phyloP scores from a whole-genome alignment of 441 rosid species.

The Adansonia rubrostipa region DNA sequence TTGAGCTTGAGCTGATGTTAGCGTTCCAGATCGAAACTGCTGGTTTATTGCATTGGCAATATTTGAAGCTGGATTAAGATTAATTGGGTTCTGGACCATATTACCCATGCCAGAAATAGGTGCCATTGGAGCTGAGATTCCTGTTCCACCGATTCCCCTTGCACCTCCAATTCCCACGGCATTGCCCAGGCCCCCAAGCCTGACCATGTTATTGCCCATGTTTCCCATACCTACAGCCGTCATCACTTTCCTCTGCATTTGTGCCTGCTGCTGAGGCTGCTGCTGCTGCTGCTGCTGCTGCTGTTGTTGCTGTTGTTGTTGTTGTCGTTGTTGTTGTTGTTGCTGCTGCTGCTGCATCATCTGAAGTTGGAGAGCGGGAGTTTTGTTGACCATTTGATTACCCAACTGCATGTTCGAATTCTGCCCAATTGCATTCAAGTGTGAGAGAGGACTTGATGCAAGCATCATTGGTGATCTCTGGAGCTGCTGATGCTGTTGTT shows the following conservation, averaged over 20 bases:
- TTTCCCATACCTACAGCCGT: constrained; percentile 74
- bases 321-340: constrained; percentile 28
- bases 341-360: constrained; percentile 54
- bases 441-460: constrained; percentile 64
- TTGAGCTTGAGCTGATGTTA: constrained; percentile 34
- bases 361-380: constrained; percentile 73
- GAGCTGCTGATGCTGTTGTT: constrained; percentile 77
- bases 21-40: constrained; percentile 60
- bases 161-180: constrained; percentile 69
- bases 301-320: constrained; percentile 39
- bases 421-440: constrained; percentile 66
- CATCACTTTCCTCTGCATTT: constrained; percentile 70
- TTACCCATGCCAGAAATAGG: constrained; percentile 62
- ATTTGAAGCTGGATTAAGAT: constrained; percentile 58
- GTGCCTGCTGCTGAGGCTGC: constrained; percentile 41
- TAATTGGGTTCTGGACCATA: constrained; percentile 69
- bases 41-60: constrained; percentile 60
- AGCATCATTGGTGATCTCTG: constrained; percentile 76
- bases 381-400: constrained; percentile 74
- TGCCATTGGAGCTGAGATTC: constrained; percentile 75
- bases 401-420: constrained; percentile 76
- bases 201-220: constrained; percentile 66
- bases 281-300: constrained; percentile 39
- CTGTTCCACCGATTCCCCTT: constrained; percentile 73
- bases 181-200: constrained; percentile 67